A percentile compares a stretch with the other conserved stretches of the same genome.
phyloP scores from a whole-genome alignment of 768 basidiomycete species.

The Pulveroboletus frians region DNA sequence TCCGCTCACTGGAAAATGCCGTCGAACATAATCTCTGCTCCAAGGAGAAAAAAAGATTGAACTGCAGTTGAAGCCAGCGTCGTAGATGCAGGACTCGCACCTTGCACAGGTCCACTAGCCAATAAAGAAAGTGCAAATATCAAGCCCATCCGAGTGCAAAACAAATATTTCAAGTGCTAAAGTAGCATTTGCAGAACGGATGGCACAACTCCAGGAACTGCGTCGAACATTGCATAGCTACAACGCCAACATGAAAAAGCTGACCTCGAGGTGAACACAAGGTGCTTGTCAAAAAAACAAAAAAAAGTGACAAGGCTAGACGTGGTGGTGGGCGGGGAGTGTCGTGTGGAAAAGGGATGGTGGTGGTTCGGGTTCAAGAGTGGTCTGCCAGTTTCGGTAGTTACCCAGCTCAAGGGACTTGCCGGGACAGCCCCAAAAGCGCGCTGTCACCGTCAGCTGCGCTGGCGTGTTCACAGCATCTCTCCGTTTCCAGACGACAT shows the following conservation, averaged over 20 bases:
- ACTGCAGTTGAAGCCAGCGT: background rate
- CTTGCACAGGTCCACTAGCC: background rate
- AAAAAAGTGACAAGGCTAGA: background rate
- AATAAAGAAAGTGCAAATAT: background rate
- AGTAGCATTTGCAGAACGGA: background rate
- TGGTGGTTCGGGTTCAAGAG: constrained; percentile 32
- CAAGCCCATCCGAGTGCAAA: background rate
- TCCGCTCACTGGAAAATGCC: constrained; percentile 9
- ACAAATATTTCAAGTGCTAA: background rate
- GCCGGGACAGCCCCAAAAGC: constrained; percentile 20
- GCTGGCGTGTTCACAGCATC: background rate
- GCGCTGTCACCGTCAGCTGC: constrained; percentile 3
- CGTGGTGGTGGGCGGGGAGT: background rate
- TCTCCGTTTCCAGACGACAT: constrained; percentile 19
- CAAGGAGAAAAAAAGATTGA: background rate
- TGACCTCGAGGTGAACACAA: background rate
- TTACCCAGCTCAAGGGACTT: constrained; percentile 24
- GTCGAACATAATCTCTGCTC: background rate
- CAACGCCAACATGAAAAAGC: background rate
- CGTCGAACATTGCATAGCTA: background rate
- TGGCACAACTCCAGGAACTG: background rate
- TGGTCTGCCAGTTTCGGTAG: constrained; percentile 16
- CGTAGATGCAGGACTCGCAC: background rate
- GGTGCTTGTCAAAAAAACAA: background rate
- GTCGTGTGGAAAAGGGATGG: constrained; percentile 12